Conservation (phyloP, 139 green algal genomes). For the Bryopsis sp. region DNA sequence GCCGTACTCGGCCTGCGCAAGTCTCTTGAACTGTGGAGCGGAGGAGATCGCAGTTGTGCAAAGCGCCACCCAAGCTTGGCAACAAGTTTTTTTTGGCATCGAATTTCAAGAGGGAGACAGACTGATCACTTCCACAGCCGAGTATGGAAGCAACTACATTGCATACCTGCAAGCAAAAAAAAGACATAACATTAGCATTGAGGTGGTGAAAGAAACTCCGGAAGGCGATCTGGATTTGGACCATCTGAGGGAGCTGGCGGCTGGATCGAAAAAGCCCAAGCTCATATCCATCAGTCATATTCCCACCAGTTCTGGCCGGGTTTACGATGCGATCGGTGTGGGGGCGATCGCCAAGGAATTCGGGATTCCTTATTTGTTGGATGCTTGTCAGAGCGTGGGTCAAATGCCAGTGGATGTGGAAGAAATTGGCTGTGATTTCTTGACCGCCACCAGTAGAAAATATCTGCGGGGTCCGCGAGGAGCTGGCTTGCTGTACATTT, state of each 20-base stretch:
- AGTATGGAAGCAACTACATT: conserved; percentile 65
- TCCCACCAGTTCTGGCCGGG: conserved; percentile 43
- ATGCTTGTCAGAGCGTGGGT: conserved; percentile 61
- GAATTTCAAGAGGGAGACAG: conserved; percentile 36
- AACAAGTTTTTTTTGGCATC: conserved; percentile 56
- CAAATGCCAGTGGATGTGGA: conserved; percentile 56
- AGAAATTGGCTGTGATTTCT: conserved; percentile 46
- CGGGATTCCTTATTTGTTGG: conserved; percentile 51
- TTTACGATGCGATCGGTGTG: conserved; percentile 48
- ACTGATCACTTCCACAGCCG: conserved; percentile 40
- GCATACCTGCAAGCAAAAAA: conserved; percentile 47
- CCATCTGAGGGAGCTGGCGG: conserved; percentile 26
- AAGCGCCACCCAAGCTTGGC: conserved; percentile 45
- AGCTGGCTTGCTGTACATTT: conserved; percentile 49
- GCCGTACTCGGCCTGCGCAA: conserved; percentile 37
- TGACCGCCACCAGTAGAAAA: conserved; percentile 54
- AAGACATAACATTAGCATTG: conserved; percentile 29
- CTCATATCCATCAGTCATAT: conserved; percentile 55
- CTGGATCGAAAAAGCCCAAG: not conserved
- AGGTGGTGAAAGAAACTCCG: conserved; percentile 42
- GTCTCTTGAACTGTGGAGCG: conserved; percentile 44
- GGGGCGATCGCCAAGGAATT: conserved; percentile 27
- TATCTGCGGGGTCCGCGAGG: conserved; percentile 52
- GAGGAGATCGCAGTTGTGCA: conserved; percentile 43
- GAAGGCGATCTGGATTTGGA: conserved; percentile 37